phyloP scores from a whole-genome alignment of 2,329 filamentous ascomycete species.

The Diaporthe citrichinensis region DNA sequence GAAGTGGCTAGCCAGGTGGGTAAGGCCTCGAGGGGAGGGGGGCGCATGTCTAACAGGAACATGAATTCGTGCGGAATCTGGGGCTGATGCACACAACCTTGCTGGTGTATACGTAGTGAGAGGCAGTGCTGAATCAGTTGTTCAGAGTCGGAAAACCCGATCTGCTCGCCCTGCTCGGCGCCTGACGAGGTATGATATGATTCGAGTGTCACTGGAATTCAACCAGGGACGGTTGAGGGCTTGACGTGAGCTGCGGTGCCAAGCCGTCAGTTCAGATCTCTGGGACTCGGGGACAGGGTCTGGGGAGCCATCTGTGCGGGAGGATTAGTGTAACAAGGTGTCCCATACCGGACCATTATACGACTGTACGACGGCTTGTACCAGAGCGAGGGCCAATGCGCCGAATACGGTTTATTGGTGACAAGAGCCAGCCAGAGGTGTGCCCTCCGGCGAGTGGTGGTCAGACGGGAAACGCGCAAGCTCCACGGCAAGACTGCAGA shows the following conservation, averaged over 20 bases:
- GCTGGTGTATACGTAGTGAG: conserved; percentile 31
- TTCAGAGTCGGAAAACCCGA: conserved; percentile 12
- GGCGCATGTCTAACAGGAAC: conserved; percentile 25
- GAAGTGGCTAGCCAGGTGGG: conserved; percentile 29
- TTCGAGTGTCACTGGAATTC: conserved; percentile 32
- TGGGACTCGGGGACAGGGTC: conserved; percentile 32
- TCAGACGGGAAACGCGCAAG: conserved; percentile 24
- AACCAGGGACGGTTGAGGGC: conserved; percentile 6
- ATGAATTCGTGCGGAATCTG: conserved; percentile 17
- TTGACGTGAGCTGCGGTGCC: conserved; percentile 22
- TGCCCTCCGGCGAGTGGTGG: background rate
- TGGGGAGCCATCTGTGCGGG: conserved; percentile 33
- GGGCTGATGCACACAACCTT: conserved; percentile 17
- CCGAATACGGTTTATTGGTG: background rate
- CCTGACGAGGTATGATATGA: conserved; percentile 21
- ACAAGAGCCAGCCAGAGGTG: background rate
- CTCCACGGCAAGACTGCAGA: conserved; percentile 6
- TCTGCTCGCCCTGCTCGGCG: conserved; percentile 2
- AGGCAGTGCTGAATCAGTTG: conserved; percentile 31
- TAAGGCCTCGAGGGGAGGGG: conserved; percentile 9
- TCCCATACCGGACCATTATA: conserved; percentile 10
- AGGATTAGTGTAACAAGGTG: conserved; percentile 33
- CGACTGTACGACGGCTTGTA: conserved; percentile 3
- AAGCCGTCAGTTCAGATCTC: conserved; percentile 36
- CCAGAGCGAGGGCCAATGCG: conserved; percentile 24